A percentile compares a stretch with the other conserved stretches of the same genome.
phyloP scores from a whole-genome alignment of 108 stramenopile genomes.

The Cyclostephanos invisitatus region DNA sequence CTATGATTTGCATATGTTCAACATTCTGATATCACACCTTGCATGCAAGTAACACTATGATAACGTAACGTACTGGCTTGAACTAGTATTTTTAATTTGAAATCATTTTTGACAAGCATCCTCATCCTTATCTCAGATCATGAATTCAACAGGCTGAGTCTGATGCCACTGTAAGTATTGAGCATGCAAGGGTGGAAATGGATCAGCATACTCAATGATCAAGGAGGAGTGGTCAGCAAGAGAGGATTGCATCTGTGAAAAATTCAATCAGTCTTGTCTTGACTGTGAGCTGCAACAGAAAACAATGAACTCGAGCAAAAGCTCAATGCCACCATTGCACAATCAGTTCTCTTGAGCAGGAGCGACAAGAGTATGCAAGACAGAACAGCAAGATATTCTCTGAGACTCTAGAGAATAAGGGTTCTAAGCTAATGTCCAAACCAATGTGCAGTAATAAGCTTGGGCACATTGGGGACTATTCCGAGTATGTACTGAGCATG shows the following conservation, averaged over 20 bases:
- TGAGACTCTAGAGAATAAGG: slow-evolving; percentile 11
- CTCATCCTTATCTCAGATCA: too few relatives aligned
- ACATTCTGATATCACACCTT: too few relatives aligned
- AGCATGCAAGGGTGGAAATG: slow-evolving; percentile 14
- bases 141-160: slow-evolving; percentile 16
- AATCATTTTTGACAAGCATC: too few relatives aligned
- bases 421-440: slow-evolving; percentile 2
- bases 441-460: slow-evolving; percentile 56
- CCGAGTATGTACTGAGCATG: slow-evolving; percentile 57
- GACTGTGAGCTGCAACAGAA: slow-evolving; percentile 7
- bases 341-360: slow-evolving; percentile 17
- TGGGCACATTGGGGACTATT: slow-evolving; percentile 72
- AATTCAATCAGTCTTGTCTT: slow-evolving; percentile 16
- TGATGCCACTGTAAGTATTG: slow-evolving; percentile 16
- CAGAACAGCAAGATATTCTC: slow-evolving; percentile 17
- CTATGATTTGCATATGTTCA: too few relatives aligned
- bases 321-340: slow-evolving; percentile 16
- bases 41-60: too few relatives aligned
- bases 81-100: too few relatives aligned
- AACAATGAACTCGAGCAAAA: slow-evolving; percentile 7
- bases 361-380: slow-evolving; percentile 10
- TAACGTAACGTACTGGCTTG: too few relatives aligned
- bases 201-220: slow-evolving; percentile 4
- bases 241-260: slow-evolving; percentile 7
- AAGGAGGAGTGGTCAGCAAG: slow-evolving; percentile 7